phyloP scores from a whole-genome alignment of 805 yeast species.

The Candida dendrica region DNA sequence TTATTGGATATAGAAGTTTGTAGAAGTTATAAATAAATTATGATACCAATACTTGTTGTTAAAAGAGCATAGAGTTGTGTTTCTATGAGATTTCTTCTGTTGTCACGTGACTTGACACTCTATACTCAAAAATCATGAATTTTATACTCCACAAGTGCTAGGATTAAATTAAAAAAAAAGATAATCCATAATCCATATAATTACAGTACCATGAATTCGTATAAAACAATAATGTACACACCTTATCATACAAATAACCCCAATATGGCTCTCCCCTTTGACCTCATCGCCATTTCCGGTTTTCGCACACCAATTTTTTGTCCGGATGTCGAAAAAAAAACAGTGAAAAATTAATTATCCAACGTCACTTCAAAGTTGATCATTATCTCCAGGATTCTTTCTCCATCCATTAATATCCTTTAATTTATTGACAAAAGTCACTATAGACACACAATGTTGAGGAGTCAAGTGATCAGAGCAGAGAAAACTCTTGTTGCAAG shows the following conservation, averaged over 20 bases:
- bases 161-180: no score
- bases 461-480: constrained; percentile 1
- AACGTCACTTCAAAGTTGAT: neutral
- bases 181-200: no score
- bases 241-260: neutral
- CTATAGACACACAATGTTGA: constrained; percentile 2
- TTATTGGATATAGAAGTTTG: no score
- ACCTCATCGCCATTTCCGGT: neutral
- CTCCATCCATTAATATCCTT: no score
- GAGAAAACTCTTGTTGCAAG: constrained; percentile 5
- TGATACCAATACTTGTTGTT: no score
- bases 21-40: no score
- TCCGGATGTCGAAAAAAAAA: constrained; percentile 2
- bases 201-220: no score
- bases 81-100: no score
- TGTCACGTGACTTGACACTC: no score
- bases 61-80: no score
- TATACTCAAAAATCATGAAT: no score
- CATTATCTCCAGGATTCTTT: neutral
- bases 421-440: neutral
- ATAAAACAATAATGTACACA: neutral
- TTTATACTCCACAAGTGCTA: no score
- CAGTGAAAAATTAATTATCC: neutral
- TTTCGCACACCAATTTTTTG: neutral
- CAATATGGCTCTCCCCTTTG: neutral